Evolutionary conservation across 2,329 filamentous ascomycete species (phyloP).

Genomic region (Sordariomycetes sp.): DNA sequence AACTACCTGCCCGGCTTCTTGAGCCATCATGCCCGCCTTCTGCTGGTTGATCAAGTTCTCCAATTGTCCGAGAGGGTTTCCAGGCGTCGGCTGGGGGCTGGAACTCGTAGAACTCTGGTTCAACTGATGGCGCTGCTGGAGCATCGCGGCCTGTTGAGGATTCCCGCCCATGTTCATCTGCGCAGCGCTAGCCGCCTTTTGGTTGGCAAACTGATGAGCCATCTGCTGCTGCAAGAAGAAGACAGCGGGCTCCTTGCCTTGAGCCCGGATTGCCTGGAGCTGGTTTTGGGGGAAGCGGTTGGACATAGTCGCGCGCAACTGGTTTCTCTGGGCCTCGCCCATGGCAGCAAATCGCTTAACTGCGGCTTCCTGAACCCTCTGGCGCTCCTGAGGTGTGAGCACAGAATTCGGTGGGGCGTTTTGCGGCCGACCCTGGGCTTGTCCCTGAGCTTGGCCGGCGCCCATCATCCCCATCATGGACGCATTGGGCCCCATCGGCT

Average conservation of each 20-base stretch:
- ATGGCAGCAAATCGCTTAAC: slow-evolving; percentile 25
- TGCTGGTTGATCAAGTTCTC: slow-evolving; percentile 47
- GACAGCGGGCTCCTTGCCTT: slow-evolving; percentile 37
- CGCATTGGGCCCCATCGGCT: slow-evolving; percentile 22
- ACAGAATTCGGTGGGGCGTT: slow-evolving; percentile 20
- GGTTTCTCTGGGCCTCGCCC: slow-evolving; percentile 32
- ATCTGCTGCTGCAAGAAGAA: slow-evolving; percentile 38
- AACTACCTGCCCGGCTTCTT: slow-evolving; percentile 45
- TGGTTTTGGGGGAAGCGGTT: slow-evolving; percentile 30
- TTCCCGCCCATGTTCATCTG: slow-evolving; percentile 18
- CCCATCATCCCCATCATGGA: slow-evolving; percentile 23
- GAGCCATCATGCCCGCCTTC: slow-evolving; percentile 41
- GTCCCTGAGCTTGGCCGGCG: slow-evolving; percentile 15
- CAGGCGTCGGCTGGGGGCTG: slow-evolving; percentile 3
- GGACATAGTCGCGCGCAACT: slow-evolving; percentile 17
- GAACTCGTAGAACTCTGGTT: slow-evolving; percentile 22
- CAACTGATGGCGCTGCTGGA: slow-evolving; percentile 17
- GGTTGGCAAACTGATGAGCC: slow-evolving; percentile 14
- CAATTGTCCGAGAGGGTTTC: slow-evolving; percentile 27
- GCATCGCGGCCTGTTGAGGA: slow-evolving; percentile 14
- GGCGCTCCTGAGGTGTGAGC: slow-evolving; percentile 30
- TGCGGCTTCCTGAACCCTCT: slow-evolving; percentile 33
- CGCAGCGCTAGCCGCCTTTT: slow-evolving; percentile 8
- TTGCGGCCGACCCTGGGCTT: slow-evolving; percentile 5
- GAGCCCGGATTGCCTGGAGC: slow-evolving; percentile 29